These are phyloP conservation scores for Pascua sp. DNA, from an alignment of 1,284 basidiomycete genomes.

Conservation along the genomic window DNA sequence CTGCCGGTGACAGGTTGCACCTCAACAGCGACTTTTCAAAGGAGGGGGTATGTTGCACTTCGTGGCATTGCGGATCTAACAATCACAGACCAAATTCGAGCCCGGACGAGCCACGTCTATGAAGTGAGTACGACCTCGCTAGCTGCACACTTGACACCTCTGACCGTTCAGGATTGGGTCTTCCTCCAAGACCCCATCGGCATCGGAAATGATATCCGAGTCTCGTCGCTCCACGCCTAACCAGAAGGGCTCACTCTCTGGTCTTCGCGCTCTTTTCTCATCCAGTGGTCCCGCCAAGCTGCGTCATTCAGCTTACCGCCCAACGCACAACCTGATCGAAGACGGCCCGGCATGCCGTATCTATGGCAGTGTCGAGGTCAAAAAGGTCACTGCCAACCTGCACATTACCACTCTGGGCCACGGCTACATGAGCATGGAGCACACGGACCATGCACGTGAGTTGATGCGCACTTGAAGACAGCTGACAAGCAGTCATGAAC, in stretches of 20 bases:
- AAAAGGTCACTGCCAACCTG: conserved; percentile 87
- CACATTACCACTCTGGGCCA: conserved; percentile 91
- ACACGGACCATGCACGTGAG: conserved; percentile 76
- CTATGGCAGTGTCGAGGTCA: conserved; percentile 77
- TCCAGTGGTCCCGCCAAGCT: conserved; percentile 65
- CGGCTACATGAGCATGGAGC: conserved; percentile 80
- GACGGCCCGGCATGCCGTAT: conserved; percentile 75
- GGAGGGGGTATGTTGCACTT: conserved; percentile 64
- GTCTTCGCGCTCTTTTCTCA: conserved; percentile 38
- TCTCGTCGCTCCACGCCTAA: conserved; percentile 39
- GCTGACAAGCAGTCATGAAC: conserved; percentile 72
- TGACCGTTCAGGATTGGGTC: conserved; percentile 6
- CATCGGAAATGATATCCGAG: conserved; percentile 41
- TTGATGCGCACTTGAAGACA: not conserved
- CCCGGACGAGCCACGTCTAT: conserved; percentile 73
- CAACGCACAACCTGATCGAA: conserved; percentile 65
- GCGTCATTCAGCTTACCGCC: conserved; percentile 57
- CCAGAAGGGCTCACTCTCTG: conserved; percentile 34
- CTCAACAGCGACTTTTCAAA: conserved; percentile 77
- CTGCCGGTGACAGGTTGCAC: conserved; percentile 83
- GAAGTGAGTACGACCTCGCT: conserved; percentile 55
- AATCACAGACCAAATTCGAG: conserved; percentile 68
- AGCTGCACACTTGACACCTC: not conserved
- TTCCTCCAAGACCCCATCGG: conserved; percentile 22
- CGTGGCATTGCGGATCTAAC: not conserved